Evolutionary conservation across 192 early-diverging fungal genomes (phyloP).

Genomic region (Piromyces finnis): DNA sequence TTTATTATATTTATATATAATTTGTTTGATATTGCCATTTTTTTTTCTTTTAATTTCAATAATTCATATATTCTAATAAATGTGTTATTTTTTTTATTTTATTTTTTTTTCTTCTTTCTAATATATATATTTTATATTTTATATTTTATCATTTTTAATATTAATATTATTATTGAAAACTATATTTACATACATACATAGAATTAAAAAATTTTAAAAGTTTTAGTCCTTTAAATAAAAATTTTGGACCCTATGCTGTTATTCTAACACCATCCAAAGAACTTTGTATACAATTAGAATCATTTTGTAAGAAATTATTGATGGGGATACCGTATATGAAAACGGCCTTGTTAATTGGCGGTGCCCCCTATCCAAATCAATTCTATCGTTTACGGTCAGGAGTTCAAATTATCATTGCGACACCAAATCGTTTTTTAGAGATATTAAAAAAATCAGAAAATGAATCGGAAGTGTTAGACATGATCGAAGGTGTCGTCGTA

Average conservation of each 20-base stretch:
- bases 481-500: not conserved
- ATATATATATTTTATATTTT: too few relatives aligned
- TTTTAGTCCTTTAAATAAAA: not conserved
- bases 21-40: too few relatives aligned
- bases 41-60: too few relatives aligned
- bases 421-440: constrained; percentile 23
- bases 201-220: not conserved
- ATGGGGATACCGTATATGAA: not conserved
- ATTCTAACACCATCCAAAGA: not conserved
- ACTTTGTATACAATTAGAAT: not conserved
- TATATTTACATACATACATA: not conserved
- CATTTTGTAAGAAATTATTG: not conserved
- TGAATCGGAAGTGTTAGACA: not conserved
- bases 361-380: constrained; percentile 28
- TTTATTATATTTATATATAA: too few relatives aligned
- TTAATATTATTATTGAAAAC: too few relatives aligned
- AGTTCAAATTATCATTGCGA: constrained; percentile 29
- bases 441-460: constrained; percentile 3
- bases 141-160: too few relatives aligned
- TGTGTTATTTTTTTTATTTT: too few relatives aligned
- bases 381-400: constrained; percentile 26
- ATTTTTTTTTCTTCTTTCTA: too few relatives aligned
- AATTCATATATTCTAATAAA: too few relatives aligned
- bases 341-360: constrained; percentile 32
- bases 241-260: not conserved